Conservation (phyloP, 768 basidiomycete species). For the Termitomyces eurrhizus region DNA sequence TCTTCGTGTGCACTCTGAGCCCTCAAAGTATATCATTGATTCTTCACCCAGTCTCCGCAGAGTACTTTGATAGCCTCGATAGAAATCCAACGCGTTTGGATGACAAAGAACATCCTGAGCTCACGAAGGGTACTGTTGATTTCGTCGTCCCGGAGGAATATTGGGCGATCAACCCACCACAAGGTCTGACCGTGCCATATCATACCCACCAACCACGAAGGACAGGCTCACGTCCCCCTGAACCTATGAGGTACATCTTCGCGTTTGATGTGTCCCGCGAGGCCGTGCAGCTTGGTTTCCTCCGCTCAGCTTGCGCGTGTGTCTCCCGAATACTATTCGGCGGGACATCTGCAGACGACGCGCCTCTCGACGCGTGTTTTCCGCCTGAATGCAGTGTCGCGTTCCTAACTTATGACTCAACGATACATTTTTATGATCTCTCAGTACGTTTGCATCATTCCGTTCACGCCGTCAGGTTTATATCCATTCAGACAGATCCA, state of each 20-base stretch:
- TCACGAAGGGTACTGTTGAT: slow-evolving; percentile 89
- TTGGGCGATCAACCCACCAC: slow-evolving; percentile 73
- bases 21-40: neutral
- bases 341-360: slow-evolving; percentile 35
- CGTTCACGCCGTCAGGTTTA: slow-evolving; percentile 13
- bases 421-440: slow-evolving; percentile 86
- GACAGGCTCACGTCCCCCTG: slow-evolving; percentile 47
- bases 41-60: slow-evolving; percentile 54
- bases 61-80: slow-evolving; percentile 85
- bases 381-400: slow-evolving; percentile 57
- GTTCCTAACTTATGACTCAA: slow-evolving; percentile 77
- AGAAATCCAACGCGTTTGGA: slow-evolving; percentile 75
- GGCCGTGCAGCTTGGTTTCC: slow-evolving; percentile 64
- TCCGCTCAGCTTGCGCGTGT: slow-evolving; percentile 59
- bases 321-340: slow-evolving; percentile 68
- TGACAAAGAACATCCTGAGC: slow-evolving; percentile 76
- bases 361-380: slow-evolving; percentile 43
- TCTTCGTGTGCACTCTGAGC: slow-evolving; percentile 2
- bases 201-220: slow-evolving; percentile 46
- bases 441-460: slow-evolving; percentile 51
- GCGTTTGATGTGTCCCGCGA: slow-evolving; percentile 79
- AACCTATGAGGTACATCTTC: slow-evolving; percentile 76
- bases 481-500: slow-evolving; percentile 39
- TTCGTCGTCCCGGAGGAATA: slow-evolving; percentile 82
- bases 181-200: slow-evolving; percentile 49